These are phyloP conservation scores for Apiotrichum brassicae DNA, from an alignment of 1,284 basidiomycete genomes.

Conservation along the genomic window DNA sequence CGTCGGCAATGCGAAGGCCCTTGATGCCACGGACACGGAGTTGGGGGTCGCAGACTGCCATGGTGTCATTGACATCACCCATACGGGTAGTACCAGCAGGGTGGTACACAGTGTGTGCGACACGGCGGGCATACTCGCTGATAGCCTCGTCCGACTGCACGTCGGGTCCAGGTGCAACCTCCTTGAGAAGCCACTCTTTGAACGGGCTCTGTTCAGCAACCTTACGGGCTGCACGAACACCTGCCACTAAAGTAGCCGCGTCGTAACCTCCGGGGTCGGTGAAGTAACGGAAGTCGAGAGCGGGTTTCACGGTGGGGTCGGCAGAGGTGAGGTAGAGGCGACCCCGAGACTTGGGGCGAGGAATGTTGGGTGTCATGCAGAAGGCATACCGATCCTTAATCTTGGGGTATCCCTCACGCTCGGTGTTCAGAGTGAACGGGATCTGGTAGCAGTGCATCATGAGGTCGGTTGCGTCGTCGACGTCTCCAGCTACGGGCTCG, in stretches of 20 bases:
- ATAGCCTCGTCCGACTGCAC: constrained; percentile 14
- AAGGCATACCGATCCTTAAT: constrained; percentile 17
- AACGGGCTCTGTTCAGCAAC: constrained; percentile 15
- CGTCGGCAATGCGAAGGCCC: constrained; percentile 17
- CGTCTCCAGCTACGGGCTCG: constrained; percentile 2
- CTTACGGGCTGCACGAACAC: constrained; percentile 16
- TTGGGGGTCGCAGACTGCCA: constrained; percentile 12
- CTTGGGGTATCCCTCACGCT: constrained; percentile 14
- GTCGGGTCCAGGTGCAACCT: constrained; percentile 11
- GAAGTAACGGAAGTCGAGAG: constrained; percentile 21
- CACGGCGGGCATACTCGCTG: constrained; percentile 19
- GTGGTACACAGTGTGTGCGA: constrained; percentile 20
- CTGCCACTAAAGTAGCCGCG: constrained; percentile 15
- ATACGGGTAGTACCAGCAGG: constrained; percentile 18
- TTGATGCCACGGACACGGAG: constrained; percentile 16
- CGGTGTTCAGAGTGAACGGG: constrained; percentile 19
- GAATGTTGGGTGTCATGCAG: constrained; percentile 23
- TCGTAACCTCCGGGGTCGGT: constrained; percentile 19
- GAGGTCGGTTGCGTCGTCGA: constrained; percentile 14
- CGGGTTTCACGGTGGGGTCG: constrained; percentile 15
- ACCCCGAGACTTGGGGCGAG: constrained; percentile 14
- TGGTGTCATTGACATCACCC: constrained; percentile 5
- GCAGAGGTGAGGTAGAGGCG: constrained; percentile 9
- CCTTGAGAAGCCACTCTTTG: constrained; percentile 18
- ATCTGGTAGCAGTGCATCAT: constrained; percentile 26